These are phyloP conservation scores for Barnettozyma pratensis DNA, from an alignment of 805 yeast species.

Conservation along the genomic window DNA sequence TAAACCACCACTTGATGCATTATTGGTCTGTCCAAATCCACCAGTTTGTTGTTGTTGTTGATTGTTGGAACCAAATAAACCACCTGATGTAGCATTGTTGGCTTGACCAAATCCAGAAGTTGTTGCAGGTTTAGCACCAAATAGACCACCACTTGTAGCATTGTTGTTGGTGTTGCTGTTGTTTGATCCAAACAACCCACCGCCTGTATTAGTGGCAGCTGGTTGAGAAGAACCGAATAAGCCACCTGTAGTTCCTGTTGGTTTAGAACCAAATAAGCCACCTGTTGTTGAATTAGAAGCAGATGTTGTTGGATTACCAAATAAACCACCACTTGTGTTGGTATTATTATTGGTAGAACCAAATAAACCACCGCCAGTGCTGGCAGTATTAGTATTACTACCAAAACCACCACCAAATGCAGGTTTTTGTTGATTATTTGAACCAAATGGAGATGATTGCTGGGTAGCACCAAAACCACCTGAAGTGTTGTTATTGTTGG, in stretches of 20 bases:
- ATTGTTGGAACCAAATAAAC: conserved; percentile 22
- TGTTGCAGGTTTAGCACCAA: conserved; percentile 31
- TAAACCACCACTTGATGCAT: conserved; percentile 30
- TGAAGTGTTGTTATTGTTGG: conserved; percentile 25
- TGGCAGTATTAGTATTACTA: conserved; percentile 19
- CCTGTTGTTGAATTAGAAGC: conserved; percentile 16
- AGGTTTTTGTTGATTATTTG: conserved; percentile 24
- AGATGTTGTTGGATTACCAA: conserved; percentile 30
- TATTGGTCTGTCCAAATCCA: conserved; percentile 31
- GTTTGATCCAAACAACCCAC: conserved; percentile 37
- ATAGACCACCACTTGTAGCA: conserved; percentile 32
- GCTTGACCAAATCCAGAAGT: conserved; percentile 13
- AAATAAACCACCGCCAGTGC: conserved; percentile 34
- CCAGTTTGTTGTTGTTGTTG: conserved; percentile 28
- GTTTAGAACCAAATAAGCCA: conserved; percentile 27
- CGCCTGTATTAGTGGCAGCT: conserved; percentile 14
- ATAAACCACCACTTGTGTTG: conserved; percentile 31
- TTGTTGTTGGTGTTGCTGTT: conserved; percentile 14
- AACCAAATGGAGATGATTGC: conserved; percentile 35
- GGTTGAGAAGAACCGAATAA: conserved; percentile 11
- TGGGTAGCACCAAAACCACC: conserved; percentile 38
- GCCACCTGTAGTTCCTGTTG: conserved; percentile 15
- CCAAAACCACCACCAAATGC: conserved; percentile 10
- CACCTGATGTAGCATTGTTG: conserved; percentile 18
- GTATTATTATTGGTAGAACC: conserved; percentile 27